A percentile compares a stretch with the other conserved stretches of the same genome.
Evolutionary conservation across 805 yeast genomes (phyloP).

Genomic region (Kazachstania viticola): DNA sequence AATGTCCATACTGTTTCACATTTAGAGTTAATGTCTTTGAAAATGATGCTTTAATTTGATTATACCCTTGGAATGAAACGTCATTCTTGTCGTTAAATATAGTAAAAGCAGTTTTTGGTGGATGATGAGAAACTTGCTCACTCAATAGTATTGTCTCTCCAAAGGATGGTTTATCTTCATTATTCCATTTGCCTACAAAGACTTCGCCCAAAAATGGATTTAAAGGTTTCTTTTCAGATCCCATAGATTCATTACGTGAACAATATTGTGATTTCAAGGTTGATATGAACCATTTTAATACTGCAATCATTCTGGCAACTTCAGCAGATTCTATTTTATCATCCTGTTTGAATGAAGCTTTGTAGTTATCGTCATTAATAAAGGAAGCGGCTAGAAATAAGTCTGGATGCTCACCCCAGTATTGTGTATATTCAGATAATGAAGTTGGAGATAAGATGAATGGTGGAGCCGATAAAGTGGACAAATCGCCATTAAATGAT

Average conservation of each 20-base stretch:
- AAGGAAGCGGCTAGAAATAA: conserved; percentile 63
- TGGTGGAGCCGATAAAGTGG: conserved; percentile 94
- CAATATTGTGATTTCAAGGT: conserved; percentile 90
- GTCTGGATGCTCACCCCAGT: conserved; percentile 92
- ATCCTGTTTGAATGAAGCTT: conserved; percentile 16
- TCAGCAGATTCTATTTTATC: conserved; percentile 38
- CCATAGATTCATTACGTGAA: conserved; percentile 81
- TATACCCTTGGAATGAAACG: conserved; percentile 74
- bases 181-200: conserved; percentile 82
- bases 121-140: conserved; percentile 96
- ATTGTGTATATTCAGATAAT: conserved; percentile 81
- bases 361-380: conserved; percentile 16
- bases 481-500: conserved; percentile 84
- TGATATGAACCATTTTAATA: conserved; percentile 82
- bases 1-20: conserved; percentile 91
- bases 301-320: conserved; percentile 53
- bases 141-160: conserved; percentile 75
- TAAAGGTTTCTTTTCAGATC: conserved; percentile 94
- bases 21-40: conserved; percentile 62
- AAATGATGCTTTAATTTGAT: conserved; percentile 77
- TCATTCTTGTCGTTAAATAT: conserved; percentile 62
- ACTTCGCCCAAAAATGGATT: conserved; percentile 95
- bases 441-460: conserved; percentile 88
- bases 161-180: conserved; percentile 35
- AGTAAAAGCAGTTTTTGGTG: conserved; percentile 92